These are phyloP conservation scores for Alternaria dauci DNA, from an alignment of 2,329 filamentous ascomycete genomes.

Conservation along the genomic window DNA sequence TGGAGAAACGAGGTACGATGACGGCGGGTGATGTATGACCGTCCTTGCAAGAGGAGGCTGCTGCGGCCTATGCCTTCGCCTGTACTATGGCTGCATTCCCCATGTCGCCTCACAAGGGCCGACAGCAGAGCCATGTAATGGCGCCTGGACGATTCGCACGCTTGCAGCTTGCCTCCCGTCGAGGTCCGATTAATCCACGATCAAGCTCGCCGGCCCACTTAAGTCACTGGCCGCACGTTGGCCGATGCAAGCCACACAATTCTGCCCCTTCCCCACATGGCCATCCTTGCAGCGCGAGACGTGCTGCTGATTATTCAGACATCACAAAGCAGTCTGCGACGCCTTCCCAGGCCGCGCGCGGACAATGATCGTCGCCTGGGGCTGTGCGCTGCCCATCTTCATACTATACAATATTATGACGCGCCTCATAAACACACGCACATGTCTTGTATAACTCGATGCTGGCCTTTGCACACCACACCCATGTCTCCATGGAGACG, in stretches of 20 bases:
- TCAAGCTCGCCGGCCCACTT: conserved; percentile 4
- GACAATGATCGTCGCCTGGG: not conserved
- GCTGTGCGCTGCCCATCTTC: not conserved
- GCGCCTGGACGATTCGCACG: conserved; percentile 32
- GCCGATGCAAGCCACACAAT: conserved; percentile 15
- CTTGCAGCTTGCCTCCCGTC: conserved; percentile 8
- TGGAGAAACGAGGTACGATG: conserved; percentile 12
- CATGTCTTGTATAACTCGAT: not conserved
- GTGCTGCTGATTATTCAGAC: conserved; percentile 40
- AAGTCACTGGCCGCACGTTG: conserved; percentile 21
- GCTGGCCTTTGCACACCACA: conserved; percentile 6
- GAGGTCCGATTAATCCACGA: conserved; percentile 19
- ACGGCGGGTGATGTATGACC: conserved; percentile 19
- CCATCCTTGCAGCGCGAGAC: conserved; percentile 21
- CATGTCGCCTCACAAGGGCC: conserved; percentile 23
- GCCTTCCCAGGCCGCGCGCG: not conserved
- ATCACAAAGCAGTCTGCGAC: conserved; percentile 40
- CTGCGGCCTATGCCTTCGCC: conserved; percentile 11
- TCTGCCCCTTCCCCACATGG: conserved; percentile 35
- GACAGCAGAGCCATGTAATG: conserved; percentile 32
- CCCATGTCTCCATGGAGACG: not conserved
- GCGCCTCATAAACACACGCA: conserved; percentile 6
- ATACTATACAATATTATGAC: not conserved
- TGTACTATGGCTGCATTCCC: conserved; percentile 6
- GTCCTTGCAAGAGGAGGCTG: conserved; percentile 13